Conservation (phyloP, 306 rosid genomes). For the Trichosanthes cucumerina region DNA sequence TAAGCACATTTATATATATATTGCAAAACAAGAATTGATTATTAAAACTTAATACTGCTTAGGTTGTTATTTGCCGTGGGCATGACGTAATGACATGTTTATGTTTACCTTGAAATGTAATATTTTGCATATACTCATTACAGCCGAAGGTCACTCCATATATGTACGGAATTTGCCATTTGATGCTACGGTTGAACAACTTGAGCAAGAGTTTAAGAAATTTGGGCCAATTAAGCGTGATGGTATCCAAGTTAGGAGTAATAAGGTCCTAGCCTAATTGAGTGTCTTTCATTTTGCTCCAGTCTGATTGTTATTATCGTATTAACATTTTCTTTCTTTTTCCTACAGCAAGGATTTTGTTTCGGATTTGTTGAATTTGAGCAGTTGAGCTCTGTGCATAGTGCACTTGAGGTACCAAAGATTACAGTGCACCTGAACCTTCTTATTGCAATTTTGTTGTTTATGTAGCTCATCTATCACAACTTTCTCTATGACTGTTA, state of each 20-base stretch:
- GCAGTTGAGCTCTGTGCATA: conserved; percentile 55
- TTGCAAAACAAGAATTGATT: neutral
- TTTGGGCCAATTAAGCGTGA: conserved; percentile 83
- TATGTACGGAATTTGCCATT: conserved; percentile 79
- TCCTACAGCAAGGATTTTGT: conserved; percentile 83
- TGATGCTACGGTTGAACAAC: conserved; percentile 81
- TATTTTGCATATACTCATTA: conserved; percentile 3
- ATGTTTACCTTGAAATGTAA: neutral
- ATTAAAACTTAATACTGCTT: neutral
- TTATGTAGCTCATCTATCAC: neutral
- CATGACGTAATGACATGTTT: conserved; percentile 1
- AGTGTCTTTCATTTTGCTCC: neutral
- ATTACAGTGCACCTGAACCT: neutral
- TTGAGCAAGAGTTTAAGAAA: conserved; percentile 75
- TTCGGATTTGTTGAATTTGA: conserved; percentile 97
- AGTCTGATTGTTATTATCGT: neutral
- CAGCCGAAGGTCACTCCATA: conserved; percentile 92
- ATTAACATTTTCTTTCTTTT: conserved; percentile 1
- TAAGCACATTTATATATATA: neutral
- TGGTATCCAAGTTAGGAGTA: conserved; percentile 98
- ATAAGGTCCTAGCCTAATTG: conserved; percentile 32
- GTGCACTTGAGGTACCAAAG: conserved; percentile 15
- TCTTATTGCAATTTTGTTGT: neutral
- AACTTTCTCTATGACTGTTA: neutral
- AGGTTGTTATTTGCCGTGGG: neutral